Conservation (phyloP, 148 eudicot genomes). For the Silene latifolia region DNA sequence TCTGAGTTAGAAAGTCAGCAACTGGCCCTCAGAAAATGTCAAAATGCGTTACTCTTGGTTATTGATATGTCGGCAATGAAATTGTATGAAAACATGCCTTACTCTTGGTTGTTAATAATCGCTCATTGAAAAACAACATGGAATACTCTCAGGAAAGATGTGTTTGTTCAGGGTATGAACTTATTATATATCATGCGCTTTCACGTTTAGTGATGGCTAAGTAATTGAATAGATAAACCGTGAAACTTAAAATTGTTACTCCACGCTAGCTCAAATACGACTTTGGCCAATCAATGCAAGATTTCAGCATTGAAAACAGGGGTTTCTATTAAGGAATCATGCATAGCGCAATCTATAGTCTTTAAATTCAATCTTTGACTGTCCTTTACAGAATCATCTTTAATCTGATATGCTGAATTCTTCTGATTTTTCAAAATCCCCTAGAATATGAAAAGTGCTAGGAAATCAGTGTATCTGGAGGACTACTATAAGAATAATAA, state of each 20-base stretch:
- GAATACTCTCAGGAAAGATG: too few species aligned
- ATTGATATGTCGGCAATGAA: neutral
- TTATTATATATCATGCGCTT: neutral
- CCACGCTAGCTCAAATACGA: neutral
- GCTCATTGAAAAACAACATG: neutral
- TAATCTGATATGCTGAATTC: neutral
- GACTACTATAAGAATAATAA: too few species aligned
- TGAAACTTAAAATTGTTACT: too few species aligned
- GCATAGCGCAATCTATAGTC: neutral
- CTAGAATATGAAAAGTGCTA: neutral
- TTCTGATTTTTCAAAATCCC: neutral
- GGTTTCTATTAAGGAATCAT: neutral
- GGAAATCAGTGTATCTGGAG: neutral
- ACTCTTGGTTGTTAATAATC: neutral
- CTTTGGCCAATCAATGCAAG: neutral
- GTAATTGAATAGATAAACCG: too few species aligned
- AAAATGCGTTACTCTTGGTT: neutral
- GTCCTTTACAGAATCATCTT: neutral
- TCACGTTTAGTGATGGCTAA: neutral
- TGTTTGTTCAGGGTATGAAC: neutral
- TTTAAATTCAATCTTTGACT: neutral
- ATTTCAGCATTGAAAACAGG: neutral
- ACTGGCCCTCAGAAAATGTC: neutral
- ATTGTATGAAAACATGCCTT: neutral
- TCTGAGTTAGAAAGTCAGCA: constrained; percentile 6